phyloP scores from a whole-genome alignment of 345 rosid genomes.

The Eutrema yunnanense region DNA sequence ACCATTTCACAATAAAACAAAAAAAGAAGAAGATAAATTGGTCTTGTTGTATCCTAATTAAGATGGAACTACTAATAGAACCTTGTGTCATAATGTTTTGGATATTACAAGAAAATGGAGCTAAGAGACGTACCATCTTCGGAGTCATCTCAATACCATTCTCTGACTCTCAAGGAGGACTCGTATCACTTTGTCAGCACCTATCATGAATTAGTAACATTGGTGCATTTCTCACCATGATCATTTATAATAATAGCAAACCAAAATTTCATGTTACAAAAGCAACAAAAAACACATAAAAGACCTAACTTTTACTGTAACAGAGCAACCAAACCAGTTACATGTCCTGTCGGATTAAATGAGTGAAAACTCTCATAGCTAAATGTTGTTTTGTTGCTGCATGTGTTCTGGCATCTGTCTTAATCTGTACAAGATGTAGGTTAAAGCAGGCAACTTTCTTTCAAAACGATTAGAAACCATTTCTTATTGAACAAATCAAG shows the following conservation, averaged over 20 bases:
- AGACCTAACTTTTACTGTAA: conserved; percentile 1
- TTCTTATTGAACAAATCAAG: not conserved
- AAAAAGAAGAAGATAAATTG: no score
- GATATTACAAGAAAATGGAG: not conserved
- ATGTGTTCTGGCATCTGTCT: not conserved
- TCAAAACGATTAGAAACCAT: not conserved
- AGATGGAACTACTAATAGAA: no score
- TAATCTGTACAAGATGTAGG: not conserved
- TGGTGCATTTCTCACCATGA: not conserved
- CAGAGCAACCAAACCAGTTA: not conserved
- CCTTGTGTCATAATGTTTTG: no score
- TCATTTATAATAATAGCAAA: not conserved
- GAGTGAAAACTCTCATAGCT: conserved; percentile 10
- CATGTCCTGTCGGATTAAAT: not conserved
- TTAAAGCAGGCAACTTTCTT: not conserved
- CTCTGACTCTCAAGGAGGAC: no score
- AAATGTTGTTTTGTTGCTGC: not conserved
- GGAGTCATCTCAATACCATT: no score
- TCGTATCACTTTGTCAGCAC: no score
- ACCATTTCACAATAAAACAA: no score
- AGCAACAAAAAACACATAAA: not conserved
- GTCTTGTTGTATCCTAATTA: no score
- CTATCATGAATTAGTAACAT: not conserved
- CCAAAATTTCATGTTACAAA: not conserved
- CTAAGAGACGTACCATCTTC: not conserved